Base-by-base conservation (phyloP, 306 rosid genomes). In the Vigna reflexopilosa region DNA sequence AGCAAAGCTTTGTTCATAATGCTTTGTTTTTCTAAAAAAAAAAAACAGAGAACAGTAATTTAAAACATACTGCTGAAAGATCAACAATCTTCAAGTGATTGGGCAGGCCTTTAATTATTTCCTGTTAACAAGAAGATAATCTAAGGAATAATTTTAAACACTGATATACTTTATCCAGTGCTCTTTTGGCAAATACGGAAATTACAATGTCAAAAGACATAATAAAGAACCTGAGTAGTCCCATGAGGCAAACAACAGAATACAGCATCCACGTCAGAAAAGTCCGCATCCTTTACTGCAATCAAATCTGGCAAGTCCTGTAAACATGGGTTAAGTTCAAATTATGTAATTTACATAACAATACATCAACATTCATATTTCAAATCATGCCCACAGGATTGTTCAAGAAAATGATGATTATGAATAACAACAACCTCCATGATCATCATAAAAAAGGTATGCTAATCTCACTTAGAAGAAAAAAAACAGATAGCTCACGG, bases 171-270 rank as follows among this genome's bases (percentile, higher is more conserved):
- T 42, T 17, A 51, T 24, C 73, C 17, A 45, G 22, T 45, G 16
- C 50, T 64, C 49, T 70, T 30, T 66, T 30, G 45, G 57, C 5
- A 44, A 26, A 61, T 22, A 26, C 72, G 64, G 44, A 58, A 83
- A 48, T 16, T 63, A 78, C 11, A 7, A 75, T 20, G 16, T 45
- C 48, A 71, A 34, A 72, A 71, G 61, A 58, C 20, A 69, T 11
- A 14, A 67, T 52, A 69, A 78, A 30, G 17, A 79, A 94, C 98
- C 91, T 95, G 98, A 45, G 98, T 92, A 70, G 98, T 92, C 80
- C 98, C 98, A 74, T 95, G 97, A 7, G 98, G 98, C 86, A 95
- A 88, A 83, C 98, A 95, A 75, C 98, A 95, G 77, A 95, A 95
- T 58, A 91, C 96, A 72, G 98, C 98, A 86, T 95, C 97, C 63